phyloP scores from a whole-genome alignment of 768 basidiomycete genomes.

The Phlegmacium glaucopus region DNA sequence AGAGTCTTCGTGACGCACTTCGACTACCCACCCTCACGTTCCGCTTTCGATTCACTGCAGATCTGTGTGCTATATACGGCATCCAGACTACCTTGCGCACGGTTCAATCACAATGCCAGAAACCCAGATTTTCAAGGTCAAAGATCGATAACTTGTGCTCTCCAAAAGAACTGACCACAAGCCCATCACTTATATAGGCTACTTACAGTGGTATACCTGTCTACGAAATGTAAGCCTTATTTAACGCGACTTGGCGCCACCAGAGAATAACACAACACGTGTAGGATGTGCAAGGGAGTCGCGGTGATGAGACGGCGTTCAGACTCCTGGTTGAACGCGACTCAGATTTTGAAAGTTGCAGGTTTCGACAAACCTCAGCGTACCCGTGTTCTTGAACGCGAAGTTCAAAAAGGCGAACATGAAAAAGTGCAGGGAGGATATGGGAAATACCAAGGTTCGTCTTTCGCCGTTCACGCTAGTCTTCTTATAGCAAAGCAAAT shows the following conservation, averaged over 20 bases:
- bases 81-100: background rate
- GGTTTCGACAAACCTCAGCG: conserved; percentile 99
- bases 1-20: conserved; percentile 22
- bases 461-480: conserved; percentile 10
- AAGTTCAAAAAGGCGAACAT: conserved; percentile 98
- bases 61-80: background rate
- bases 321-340: conserved; percentile 98
- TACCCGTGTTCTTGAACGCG: conserved; percentile 94
- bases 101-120: conserved; percentile 57
- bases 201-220: conserved; percentile 93
- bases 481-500: conserved; percentile 10
- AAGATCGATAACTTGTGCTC: conserved; percentile 4
- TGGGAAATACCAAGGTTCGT: conserved; percentile 96
- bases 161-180: conserved; percentile 19
- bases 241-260: conserved; percentile 28
- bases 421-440: conserved; percentile 99
- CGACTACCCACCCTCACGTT: conserved; percentile 14
- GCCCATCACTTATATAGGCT: conserved; percentile 47
- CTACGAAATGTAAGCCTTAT: conserved; percentile 75
- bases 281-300: conserved; percentile 91
- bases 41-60: background rate
- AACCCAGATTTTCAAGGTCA: conserved; percentile 85
- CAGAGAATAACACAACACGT: conserved; percentile 36
- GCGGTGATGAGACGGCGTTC: conserved; percentile 97
- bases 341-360: conserved; percentile 97